Evolutionary conservation across 345 rosid genomes (phyloP).

Genomic region (Crucihimalaya himalaica): DNA sequence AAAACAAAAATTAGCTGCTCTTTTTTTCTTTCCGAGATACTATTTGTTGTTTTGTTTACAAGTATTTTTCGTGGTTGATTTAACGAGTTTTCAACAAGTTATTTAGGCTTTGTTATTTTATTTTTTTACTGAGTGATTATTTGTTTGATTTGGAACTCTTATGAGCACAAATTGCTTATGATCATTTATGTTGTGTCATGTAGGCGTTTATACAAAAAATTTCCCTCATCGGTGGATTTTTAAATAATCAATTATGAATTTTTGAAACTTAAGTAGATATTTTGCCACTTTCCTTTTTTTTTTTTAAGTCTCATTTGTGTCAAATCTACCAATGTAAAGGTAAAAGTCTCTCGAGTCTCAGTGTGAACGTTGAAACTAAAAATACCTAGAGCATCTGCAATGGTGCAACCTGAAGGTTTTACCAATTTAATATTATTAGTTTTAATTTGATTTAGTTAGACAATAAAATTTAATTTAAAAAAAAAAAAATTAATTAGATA

Average conservation of each 20-base stretch:
- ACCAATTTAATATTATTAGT: no score
- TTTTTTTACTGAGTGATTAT: constrained; percentile 19
- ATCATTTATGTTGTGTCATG: constrained; percentile 14
- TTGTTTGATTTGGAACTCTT: constrained; percentile 28
- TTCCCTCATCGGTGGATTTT: not conserved
- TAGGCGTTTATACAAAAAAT: not conserved
- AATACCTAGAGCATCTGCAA: no score
- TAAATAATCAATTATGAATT: not conserved
- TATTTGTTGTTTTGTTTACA: not conserved
- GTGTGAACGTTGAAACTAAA: not conserved
- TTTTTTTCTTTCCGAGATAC: not conserved
- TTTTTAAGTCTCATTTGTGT: not conserved
- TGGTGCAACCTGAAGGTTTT: no score
- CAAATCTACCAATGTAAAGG: not conserved
- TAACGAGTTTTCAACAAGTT: constrained; percentile 29
- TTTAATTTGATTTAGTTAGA: no score
- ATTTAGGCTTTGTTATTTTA: constrained; percentile 13
- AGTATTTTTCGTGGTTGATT: constrained; percentile 30
- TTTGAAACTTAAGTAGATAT: not conserved
- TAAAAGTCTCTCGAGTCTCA: not conserved
- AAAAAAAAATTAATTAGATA: no score
- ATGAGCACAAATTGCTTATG: constrained; percentile 19
- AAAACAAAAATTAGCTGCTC: constrained; percentile 4
- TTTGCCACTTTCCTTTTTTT: not conserved
- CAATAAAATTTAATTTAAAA: no score